phyloP scores from a whole-genome alignment of 371 early-diverging fungal genomes.

The Mortierella sp. region DNA sequence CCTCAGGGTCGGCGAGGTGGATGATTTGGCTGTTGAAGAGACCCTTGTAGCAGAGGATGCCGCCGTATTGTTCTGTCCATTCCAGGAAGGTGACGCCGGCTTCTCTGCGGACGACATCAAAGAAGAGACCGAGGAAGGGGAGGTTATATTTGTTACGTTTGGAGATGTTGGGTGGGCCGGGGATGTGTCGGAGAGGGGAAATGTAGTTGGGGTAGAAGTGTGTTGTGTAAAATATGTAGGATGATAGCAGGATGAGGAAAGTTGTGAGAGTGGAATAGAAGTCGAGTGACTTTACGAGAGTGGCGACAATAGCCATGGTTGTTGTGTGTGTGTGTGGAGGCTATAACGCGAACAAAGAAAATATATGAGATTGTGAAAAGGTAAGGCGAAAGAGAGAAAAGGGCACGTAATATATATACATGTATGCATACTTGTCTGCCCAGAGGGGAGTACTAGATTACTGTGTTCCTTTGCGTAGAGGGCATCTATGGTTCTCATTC shows the following conservation, averaged over 20 bases:
- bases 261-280: not conserved
- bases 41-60: constrained; percentile 62
- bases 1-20: constrained; percentile 62
- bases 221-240: constrained; percentile 34
- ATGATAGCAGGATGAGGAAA: constrained; percentile 5
- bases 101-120: constrained; percentile 64
- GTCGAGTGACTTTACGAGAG: not conserved
- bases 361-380: too few species aligned
- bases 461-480: too few species aligned
- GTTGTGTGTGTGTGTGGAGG: too few species aligned
- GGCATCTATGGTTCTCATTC: too few species aligned
- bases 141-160: constrained; percentile 49
- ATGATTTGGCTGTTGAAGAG: constrained; percentile 65
- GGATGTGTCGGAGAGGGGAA: constrained; percentile 63
- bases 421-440: too few species aligned
- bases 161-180: constrained; percentile 67
- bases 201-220: constrained; percentile 60
- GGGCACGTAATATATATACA: too few species aligned
- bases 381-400: too few species aligned
- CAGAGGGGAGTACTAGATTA: too few species aligned
- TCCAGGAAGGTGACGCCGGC: constrained; percentile 62
- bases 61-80: constrained; percentile 72
- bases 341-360: too few species aligned
- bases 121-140: constrained; percentile 68
- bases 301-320: not conserved